Base-by-base conservation (phyloP, 2,329 filamentous ascomycete genomes). In the Colletotrichum horii region DNA sequence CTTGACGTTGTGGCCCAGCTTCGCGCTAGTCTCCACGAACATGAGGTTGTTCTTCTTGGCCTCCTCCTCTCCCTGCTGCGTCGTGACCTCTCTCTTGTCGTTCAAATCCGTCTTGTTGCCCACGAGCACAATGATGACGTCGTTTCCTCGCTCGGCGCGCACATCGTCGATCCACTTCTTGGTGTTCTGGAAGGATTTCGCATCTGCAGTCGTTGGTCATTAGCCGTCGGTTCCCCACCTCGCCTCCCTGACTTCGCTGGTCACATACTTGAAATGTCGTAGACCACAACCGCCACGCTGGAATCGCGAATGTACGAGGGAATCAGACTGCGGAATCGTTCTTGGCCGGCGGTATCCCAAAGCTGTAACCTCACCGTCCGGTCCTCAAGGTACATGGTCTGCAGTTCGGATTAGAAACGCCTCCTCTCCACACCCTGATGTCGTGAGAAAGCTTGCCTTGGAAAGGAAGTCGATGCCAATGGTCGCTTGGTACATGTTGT, bases 351-450 rank as follows among this genome's bases (percentile, higher is more conserved):
- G 8, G 97, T 99, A 85, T 99, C 97, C 97, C 97, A 99, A 77
- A 99, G 91, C 85, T 99, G 97, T 85, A 99, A 91, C 83, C 97
- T 94, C 77, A 99, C 97, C 56, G 97, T 99, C 84, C 97, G 93
- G 89, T 99, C 97, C 88, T 99, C 97, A 77, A 99, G 94, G 87
- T 99, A 99, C 97, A 99, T 99, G 71, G 97, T 99, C 95, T 96
- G 72, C 66, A 11, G 61, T 52, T 26, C 6, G 43, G 22, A 55
- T 77, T 64, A 77, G 61, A 34, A 24, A 22, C 30, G 58, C 30
- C 11, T 7, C 52, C 36, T 16, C 32, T 15, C 7, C 30, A 34
- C n/a, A 60, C 34, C 58, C 8, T n/a, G 62, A 75, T 62, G 36
- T 60, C 14, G 48, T 67, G 24, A 60, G 38, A 77, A 86, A 24